Evolutionary conservation across 495 filamentous ascomycete genomes (phyloP).

Genomic region (Chaetomidium leptoderma): DNA sequence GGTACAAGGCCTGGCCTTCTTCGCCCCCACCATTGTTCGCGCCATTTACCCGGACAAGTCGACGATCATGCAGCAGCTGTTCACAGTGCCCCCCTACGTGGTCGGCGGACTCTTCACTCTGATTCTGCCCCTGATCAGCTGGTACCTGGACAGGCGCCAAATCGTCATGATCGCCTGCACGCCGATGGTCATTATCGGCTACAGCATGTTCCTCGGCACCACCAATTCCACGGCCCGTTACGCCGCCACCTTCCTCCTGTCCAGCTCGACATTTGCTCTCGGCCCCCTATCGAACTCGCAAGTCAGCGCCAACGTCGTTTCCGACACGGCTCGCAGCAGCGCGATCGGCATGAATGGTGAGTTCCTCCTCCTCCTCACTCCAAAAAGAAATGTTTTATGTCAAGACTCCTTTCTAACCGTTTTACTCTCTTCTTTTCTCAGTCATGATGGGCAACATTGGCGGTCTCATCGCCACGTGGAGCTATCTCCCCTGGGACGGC

Average conservation of each 20-base stretch:
- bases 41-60: conserved; percentile 60
- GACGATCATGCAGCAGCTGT: conserved; percentile 50
- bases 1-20: conserved; percentile 72
- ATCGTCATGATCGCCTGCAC: conserved; percentile 58
- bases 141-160: conserved; percentile 54
- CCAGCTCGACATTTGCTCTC: conserved; percentile 62
- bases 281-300: conserved; percentile 64
- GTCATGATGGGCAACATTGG: conserved; percentile 74
- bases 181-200: conserved; percentile 60
- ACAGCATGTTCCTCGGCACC: conserved; percentile 67
- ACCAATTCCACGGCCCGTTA: conserved; percentile 53
- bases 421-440: conserved; percentile 32
- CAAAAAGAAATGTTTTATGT: no score
- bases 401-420: no score
- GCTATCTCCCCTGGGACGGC: conserved; percentile 58
- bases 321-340: conserved; percentile 61
- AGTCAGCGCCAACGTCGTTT: conserved; percentile 64
- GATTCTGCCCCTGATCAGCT: conserved; percentile 56
- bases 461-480: conserved; percentile 67
- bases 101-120: conserved; percentile 65
- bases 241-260: conserved; percentile 67
- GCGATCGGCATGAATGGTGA: conserved; percentile 50
- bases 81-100: conserved; percentile 68
- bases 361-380: neutral
- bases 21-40: conserved; percentile 64